phyloP scores from a whole-genome alignment of 1,284 basidiomycete species.

The Tremellales sp. region DNA sequence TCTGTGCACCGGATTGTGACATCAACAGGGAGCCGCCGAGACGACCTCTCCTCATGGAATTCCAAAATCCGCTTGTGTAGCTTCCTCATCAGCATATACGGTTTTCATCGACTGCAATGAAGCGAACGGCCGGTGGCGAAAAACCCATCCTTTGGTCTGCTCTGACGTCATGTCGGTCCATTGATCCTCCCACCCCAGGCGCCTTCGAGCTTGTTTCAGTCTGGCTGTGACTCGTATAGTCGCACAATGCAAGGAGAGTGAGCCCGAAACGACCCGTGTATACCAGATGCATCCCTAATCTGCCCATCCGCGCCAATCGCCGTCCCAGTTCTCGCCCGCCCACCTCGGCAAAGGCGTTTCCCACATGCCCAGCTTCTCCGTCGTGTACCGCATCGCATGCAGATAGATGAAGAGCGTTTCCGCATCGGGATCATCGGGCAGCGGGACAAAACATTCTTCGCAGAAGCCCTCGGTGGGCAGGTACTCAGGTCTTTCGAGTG shows the following conservation, averaged over 20 bases:
- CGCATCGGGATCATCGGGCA: slow-evolving; percentile 84
- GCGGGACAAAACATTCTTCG: slow-evolving; percentile 78
- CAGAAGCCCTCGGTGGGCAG: slow-evolving; percentile 54
- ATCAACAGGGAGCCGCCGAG: no score
- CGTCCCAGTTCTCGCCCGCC: slow-evolving; percentile 48
- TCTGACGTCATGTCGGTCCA: background rate
- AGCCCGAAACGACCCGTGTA: no score
- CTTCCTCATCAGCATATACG: no score
- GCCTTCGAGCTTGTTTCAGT: slow-evolving; percentile 2
- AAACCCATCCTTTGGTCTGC: no score
- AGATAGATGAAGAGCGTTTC: slow-evolving; percentile 89
- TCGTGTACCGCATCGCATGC: slow-evolving; percentile 78
- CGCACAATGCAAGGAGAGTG: no score
- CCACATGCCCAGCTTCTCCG: slow-evolving; percentile 44
- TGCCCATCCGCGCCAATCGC: slow-evolving; percentile 48
- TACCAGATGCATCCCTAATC: slow-evolving; percentile 20
- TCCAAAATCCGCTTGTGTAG: no score
- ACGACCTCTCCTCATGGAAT: no score
- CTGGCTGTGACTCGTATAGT: slow-evolving; percentile 6
- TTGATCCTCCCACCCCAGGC: background rate
- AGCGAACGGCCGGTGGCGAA: no score
- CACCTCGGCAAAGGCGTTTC: slow-evolving; percentile 48
- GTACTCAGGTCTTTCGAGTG: slow-evolving; percentile 48
- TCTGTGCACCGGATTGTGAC: no score
- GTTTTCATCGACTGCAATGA: no score